Evolutionary conservation across 306 rosid species (phyloP), one percentile per base, ranked within the genome.

Genomic region (Prunus fruticosa): DNA sequence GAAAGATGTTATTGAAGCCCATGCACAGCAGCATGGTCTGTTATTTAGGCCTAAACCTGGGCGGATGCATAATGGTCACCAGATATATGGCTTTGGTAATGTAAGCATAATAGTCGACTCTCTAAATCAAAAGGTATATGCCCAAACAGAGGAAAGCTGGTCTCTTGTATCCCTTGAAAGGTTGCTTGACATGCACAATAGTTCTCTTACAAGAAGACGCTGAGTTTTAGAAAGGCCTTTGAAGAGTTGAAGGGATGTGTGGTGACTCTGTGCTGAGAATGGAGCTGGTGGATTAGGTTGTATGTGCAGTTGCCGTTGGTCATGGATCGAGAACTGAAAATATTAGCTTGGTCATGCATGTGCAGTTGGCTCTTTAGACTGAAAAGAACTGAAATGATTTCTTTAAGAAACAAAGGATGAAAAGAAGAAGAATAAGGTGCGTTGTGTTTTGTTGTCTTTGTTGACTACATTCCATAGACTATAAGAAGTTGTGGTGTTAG

Each of bases 11-110:
- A 83, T 91, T 8, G 93, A 93, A 82, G 87, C 91, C 41, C 92
- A 88, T 86, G 98, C 96, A n/a, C 97, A 83, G 79, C 89, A 89
- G 57, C 81, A 93, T 53, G 88, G 96, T 22, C 80, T 93, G 75
- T 80, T 85, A 9, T 93, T 88, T 79, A 91, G 84, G 86, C 91
- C 87, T 61, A 93, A 93, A 56, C 93, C 92, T 61, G 97, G 93
- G 16, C 77, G 96, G 75, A 88, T 80, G 92, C 93, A 89, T 85
- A 80, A 93, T 62, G 97, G 96, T 57, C 93, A 89, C 74, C 98
- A 91, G 72, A 87, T 93, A 71, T 91, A 91, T 81, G 91, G 91
- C 78, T 93, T 87, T 78, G 97, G 97, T 73, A 89, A 89, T 84
- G 80, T 89, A 79, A 93, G 89, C 85, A 91, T 93, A 64, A 84